A percentile compares a stretch with the other conserved stretches of the same genome.
These are phyloP conservation scores for Parastagonospora avenae DNA, from an alignment of 2,329 filamentous ascomycete genomes.

Conservation along the genomic window DNA sequence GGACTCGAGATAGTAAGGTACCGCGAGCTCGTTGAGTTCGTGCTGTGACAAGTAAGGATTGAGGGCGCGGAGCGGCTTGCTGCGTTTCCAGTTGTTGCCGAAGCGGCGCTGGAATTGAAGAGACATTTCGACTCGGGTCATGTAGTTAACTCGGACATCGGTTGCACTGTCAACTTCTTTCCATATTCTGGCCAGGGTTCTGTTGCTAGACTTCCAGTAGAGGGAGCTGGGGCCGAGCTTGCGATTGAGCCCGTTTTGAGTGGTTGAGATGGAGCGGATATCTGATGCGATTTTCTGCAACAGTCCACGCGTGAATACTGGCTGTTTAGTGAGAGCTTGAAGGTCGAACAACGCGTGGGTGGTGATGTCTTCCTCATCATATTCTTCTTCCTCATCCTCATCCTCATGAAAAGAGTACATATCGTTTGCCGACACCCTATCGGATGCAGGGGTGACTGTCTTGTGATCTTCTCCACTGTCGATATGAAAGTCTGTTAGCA, in stretches of 20 bases:
- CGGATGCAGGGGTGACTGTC: too few species aligned
- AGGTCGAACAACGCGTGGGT: background rate
- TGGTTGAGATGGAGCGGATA: background rate
- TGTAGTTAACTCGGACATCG: constrained; percentile 2
- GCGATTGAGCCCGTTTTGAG: background rate
- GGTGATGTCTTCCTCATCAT: background rate
- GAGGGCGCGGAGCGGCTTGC: background rate
- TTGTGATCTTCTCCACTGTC: too few species aligned
- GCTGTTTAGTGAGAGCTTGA: background rate
- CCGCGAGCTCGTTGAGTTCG: background rate
- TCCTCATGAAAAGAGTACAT: background rate
- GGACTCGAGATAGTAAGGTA: background rate
- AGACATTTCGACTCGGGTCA: constrained; percentile 10
- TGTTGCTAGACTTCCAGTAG: background rate
- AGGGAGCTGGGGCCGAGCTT: background rate
- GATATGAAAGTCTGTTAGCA: too few species aligned
- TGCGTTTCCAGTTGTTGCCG: background rate
- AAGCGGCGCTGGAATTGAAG: constrained; percentile 6
- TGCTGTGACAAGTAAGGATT: background rate
- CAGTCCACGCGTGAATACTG: constrained; percentile 4
- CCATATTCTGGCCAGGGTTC: background rate
- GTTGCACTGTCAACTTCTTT: background rate
- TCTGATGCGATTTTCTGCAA: background rate
- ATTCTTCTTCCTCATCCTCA: background rate
- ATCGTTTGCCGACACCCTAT: too few species aligned